Conservation (phyloP, 1,284 basidiomycete genomes). For the Ceratobasidium sp. region DNA sequence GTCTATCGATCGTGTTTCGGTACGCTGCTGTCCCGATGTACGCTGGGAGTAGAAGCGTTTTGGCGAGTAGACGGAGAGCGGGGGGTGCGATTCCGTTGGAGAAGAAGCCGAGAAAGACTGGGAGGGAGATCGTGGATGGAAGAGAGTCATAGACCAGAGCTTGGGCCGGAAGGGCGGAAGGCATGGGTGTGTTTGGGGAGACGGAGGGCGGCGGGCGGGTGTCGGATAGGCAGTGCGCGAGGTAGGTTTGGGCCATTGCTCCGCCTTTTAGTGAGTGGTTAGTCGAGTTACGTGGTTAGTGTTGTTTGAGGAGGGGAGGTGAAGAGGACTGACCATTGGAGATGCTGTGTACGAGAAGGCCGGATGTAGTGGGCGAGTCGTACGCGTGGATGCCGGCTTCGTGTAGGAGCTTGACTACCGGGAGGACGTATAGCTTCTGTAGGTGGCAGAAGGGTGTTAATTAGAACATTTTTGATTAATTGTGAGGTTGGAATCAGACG, state of each 20-base stretch:
- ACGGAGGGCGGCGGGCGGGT: background rate
- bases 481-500: background rate
- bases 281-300: background rate
- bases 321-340: constrained; percentile 26
- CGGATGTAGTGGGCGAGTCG: constrained; percentile 11
- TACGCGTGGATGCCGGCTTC: constrained; percentile 31
- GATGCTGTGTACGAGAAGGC: constrained; percentile 26
- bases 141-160: constrained; percentile 32
- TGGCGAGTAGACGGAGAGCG: background rate
- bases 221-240: constrained; percentile 11
- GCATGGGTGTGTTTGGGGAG: background rate
- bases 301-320: background rate
- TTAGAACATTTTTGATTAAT: too few relatives aligned
- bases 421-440: constrained; percentile 14
- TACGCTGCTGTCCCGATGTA: background rate
- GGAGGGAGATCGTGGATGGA: background rate
- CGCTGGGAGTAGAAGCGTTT: constrained; percentile 5
- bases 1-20: background rate
- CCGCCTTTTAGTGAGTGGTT: background rate
- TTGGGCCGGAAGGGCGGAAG: constrained; percentile 24
- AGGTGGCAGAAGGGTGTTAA: too few relatives aligned
- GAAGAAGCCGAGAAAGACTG: background rate
- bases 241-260: constrained; percentile 19
- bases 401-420: constrained; percentile 28
- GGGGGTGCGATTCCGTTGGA: background rate